These are phyloP conservation scores for Candida ortonii DNA, from an alignment of 805 yeast genomes.

Conservation along the genomic window DNA sequence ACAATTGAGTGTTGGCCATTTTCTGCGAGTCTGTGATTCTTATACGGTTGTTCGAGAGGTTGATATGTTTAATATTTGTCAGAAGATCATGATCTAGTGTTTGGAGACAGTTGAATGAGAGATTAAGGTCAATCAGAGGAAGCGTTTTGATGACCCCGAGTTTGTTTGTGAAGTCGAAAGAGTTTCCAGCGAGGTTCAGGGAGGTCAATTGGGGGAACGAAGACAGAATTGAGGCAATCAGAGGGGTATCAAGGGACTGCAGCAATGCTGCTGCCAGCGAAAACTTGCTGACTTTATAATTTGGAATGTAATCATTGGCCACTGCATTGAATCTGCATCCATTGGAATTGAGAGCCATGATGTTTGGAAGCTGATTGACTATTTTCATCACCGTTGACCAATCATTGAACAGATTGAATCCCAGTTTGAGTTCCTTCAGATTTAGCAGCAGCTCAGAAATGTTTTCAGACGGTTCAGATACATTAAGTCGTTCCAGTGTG, in stretches of 20 bases:
- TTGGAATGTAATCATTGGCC: slow-evolving; percentile 1
- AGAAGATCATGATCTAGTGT: slow-evolving; percentile 19
- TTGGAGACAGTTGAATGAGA: slow-evolving; percentile 42
- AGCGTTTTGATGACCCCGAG: slow-evolving; percentile 11
- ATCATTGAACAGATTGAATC: slow-evolving; percentile 53
- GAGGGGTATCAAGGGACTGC: not conserved
- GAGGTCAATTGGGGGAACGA: slow-evolving; percentile 18
- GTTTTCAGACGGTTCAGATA: slow-evolving; percentile 26
- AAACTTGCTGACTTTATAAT: slow-evolving; percentile 14
- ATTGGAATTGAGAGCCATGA: slow-evolving; percentile 48
- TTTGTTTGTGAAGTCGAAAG: slow-evolving; percentile 12
- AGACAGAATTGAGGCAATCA: slow-evolving; percentile 1
- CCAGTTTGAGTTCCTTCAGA: slow-evolving; percentile 49
- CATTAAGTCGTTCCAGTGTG: slow-evolving; percentile 45
- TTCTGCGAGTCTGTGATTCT: slow-evolving; percentile 1
- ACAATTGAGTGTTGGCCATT: slow-evolving; percentile 14
- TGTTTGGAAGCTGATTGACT: slow-evolving; percentile 32
- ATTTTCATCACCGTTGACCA: slow-evolving; percentile 40
- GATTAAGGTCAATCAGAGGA: slow-evolving; percentile 11
- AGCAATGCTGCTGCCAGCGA: slow-evolving; percentile 20
- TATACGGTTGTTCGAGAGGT: slow-evolving; percentile 39
- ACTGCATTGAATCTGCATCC: slow-evolving; percentile 47
- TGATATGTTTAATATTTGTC: slow-evolving; percentile 26
- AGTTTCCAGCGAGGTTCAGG: slow-evolving; percentile 33
- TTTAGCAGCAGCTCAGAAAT: slow-evolving; percentile 16